A percentile compares a stretch with the other conserved stretches of the same genome.
Evolutionary conservation across 2,329 filamentous ascomycete genomes (phyloP).

Genomic region (Ceratocystis ficicola): DNA sequence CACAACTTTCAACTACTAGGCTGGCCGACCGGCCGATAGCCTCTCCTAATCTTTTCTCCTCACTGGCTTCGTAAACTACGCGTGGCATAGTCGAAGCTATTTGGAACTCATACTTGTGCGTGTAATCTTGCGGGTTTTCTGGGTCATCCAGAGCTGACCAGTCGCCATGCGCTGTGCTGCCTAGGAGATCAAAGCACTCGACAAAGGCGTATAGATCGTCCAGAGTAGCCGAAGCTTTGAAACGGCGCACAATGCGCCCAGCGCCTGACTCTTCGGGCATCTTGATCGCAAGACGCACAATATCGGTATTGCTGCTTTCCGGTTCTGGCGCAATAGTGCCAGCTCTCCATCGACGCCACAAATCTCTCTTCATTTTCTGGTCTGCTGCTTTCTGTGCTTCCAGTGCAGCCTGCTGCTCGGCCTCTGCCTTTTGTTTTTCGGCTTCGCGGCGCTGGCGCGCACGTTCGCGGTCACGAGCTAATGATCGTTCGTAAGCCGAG

Average conservation of each 20-base stretch:
- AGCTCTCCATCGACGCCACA: slow-evolving; percentile 75
- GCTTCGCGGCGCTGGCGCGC: slow-evolving; percentile 65
- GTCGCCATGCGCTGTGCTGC: slow-evolving; percentile 28
- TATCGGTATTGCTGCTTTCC: slow-evolving; percentile 45
- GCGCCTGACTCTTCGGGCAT: slow-evolving; percentile 49
- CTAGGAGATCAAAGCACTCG: slow-evolving; percentile 66
- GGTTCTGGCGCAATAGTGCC: slow-evolving; percentile 58
- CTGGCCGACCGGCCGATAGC: slow-evolving; percentile 74
- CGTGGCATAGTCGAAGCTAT: slow-evolving; percentile 79
- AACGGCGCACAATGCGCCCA: slow-evolving; percentile 65
- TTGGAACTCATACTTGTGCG: slow-evolving; percentile 73
- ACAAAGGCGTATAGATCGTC: slow-evolving; percentile 95
- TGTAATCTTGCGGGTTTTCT: slow-evolving; percentile 51
- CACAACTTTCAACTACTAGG: slow-evolving; percentile 67
- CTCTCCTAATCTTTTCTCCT: slow-evolving; percentile 53
- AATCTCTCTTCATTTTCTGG: slow-evolving; percentile 36
- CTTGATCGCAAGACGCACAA: slow-evolving; percentile 58
- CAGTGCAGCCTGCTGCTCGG: slow-evolving; percentile 48
- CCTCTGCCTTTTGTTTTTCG: slow-evolving; percentile 46
- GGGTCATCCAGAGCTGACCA: slow-evolving; percentile 25
- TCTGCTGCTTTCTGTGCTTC: slow-evolving; percentile 49
- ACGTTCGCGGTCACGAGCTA: slow-evolving; percentile 78
- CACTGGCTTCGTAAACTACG: slow-evolving; percentile 60
- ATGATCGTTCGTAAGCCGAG: slow-evolving; percentile 79
- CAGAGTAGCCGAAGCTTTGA: slow-evolving; percentile 54